Percentiles rank a stretch among this genome's conserved stretches.
These are phyloP conservation scores for Penicillium cinerascens DNA, from an alignment of 495 filamentous ascomycete genomes.

Conservation along the genomic window DNA sequence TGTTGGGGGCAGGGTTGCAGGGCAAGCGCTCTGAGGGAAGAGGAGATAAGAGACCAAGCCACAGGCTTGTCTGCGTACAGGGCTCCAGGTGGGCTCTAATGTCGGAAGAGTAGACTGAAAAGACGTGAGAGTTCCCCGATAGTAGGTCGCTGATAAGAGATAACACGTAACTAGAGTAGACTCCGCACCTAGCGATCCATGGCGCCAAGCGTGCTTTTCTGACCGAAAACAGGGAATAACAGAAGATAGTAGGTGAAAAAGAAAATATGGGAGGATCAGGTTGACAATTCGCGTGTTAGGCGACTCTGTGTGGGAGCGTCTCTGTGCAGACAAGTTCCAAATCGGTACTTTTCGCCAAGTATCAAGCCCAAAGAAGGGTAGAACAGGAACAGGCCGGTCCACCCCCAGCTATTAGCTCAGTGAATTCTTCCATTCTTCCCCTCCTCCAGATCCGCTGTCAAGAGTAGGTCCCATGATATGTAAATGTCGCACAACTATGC, in stretches of 20 bases:
- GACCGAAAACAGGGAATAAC: neutral
- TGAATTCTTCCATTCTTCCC: too few relatives aligned
- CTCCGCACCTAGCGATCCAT: conserved; percentile 9
- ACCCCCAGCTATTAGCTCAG: too few relatives aligned
- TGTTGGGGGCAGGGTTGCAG: conserved; percentile 6
- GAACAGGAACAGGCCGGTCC: too few relatives aligned
- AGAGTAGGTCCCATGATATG: neutral
- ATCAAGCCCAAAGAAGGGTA: neutral
- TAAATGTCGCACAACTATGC: neutral
- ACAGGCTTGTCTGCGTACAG: neutral
- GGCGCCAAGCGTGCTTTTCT: neutral
- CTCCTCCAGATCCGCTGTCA: neutral
- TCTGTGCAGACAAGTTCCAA: neutral
- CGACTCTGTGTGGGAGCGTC: neutral
- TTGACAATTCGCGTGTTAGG: neutral
- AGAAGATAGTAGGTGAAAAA: neutral
- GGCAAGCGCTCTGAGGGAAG: neutral
- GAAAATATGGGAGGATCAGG: too few relatives aligned
- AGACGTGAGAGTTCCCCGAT: conserved; percentile 1
- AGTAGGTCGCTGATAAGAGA: conserved; percentile 21
- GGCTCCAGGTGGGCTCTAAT: neutral
- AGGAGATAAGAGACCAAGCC: neutral
- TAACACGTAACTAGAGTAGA: neutral
- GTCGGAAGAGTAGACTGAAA: conserved; percentile 1
- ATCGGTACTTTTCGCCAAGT: neutral